Evolutionary conservation across 2,329 filamentous ascomycete species (phyloP).

Genomic region (Trichoderma afroharzianum): DNA sequence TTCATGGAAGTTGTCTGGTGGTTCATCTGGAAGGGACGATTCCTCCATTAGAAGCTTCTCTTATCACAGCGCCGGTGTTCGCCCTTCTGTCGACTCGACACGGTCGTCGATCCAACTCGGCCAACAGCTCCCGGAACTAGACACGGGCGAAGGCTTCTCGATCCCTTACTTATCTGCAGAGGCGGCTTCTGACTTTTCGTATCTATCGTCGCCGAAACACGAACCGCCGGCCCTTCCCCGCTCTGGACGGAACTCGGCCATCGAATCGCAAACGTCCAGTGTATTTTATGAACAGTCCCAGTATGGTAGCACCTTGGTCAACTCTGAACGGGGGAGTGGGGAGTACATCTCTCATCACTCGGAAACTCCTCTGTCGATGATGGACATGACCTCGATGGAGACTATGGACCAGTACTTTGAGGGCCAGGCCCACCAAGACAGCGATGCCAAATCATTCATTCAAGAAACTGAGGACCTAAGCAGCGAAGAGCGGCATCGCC

Average conservation of each 20-base stretch:
- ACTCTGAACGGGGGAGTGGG: constrained; percentile 45
- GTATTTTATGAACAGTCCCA: constrained; percentile 38
- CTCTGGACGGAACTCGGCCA: constrained; percentile 33
- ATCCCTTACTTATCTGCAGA: constrained; percentile 44
- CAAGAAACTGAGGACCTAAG: constrained; percentile 41
- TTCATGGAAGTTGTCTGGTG: constrained; percentile 32
- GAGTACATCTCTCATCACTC: constrained; percentile 42
- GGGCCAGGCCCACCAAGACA: constrained; percentile 37
- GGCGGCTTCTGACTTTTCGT: constrained; percentile 28
- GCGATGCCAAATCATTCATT: constrained; percentile 31
- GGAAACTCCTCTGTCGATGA: constrained; percentile 43
- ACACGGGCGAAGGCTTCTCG: constrained; percentile 49
- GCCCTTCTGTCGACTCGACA: constrained; percentile 26
- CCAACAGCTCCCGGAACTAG: constrained; percentile 46
- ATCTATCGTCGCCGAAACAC: constrained; percentile 44
- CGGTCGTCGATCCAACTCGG: constrained; percentile 27
- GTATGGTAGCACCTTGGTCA: constrained; percentile 39
- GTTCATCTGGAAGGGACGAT: constrained; percentile 2
- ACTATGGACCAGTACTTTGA: constrained; percentile 39
- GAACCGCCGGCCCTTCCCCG: constrained; percentile 49
- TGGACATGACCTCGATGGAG: constrained; percentile 45
- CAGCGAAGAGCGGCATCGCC: constrained; percentile 62
- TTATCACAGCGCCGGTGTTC: constrained; percentile 23
- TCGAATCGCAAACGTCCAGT: constrained; percentile 41
- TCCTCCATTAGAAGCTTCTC: constrained; percentile 20